Base-by-base conservation (phyloP, 257 asterid species). In the Mentha longifolia region DNA sequence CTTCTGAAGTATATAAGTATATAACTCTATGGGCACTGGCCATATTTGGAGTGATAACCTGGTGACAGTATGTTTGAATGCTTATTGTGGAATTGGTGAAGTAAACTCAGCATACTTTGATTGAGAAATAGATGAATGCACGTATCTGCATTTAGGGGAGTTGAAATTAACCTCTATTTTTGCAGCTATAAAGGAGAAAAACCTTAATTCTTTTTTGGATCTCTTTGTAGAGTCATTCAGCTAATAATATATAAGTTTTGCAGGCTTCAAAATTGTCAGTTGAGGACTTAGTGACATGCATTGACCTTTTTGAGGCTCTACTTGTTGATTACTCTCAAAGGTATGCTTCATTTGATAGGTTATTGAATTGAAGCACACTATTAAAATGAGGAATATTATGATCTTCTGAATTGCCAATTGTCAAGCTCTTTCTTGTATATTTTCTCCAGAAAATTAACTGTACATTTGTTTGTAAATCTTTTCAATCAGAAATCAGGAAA, bases 261-360 rank as follows among this genome's bases (percentile, higher is more conserved):
- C 91, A 95, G 99, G 89, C 95, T 64, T 87, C 98, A 74, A 95
- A 91, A 81, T 79, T 95, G 68, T 73, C 98, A 49, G 77, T 55
- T 43, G 98, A 92, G 60, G 99, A 95, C 84, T 85, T 86, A 75
- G 80, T 84, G 90, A 85, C 86, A 55, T 92, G 98, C 60, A 75
- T 84, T 74, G 95, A 89, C 80, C 97, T 95, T 73, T 78, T 88
- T 73, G 99, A 89, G 89, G 93, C 82, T 83, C 85, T 95, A 51
- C 86, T 92, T 82, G 87, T 88, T 61, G 93, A 91, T 81, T 89
- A 89, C 81, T 75, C 90, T 60, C 96, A 81, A 56, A 89, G 99
- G 99, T 91, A 73, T 78, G 81, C 78, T 49, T 54, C 74, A 25
- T 59, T 55, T 57, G 9, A n/a, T 63, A 45, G 51, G 15, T 60